phyloP scores from a whole-genome alignment of 805 yeast species.

The Candida jianshihensis region DNA sequence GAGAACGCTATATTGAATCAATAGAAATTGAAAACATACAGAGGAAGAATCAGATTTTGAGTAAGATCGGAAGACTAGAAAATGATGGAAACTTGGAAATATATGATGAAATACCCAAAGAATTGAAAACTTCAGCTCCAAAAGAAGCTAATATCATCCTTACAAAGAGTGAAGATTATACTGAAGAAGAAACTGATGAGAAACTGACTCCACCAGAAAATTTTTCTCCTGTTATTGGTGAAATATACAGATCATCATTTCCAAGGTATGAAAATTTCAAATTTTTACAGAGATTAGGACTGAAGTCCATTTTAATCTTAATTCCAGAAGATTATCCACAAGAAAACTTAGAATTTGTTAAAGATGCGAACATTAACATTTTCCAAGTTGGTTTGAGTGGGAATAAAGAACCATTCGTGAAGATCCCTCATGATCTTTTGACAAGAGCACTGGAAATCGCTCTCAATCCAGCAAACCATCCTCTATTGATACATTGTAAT shows the following conservation, averaged over 20 bases:
- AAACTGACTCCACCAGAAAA: conserved; percentile 70
- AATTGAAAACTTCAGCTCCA: too few relatives aligned
- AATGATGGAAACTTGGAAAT: neutral
- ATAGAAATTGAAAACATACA: neutral
- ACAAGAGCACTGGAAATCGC: conserved; percentile 78
- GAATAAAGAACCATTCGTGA: conserved; percentile 90
- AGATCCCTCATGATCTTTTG: conserved; percentile 58
- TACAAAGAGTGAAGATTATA: conserved; percentile 20
- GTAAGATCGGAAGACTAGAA: too few relatives aligned
- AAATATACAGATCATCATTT: conserved; percentile 81
- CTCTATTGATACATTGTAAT: conserved; percentile 89
- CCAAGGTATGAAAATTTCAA: conserved; percentile 80
- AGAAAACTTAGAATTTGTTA: conserved; percentile 61
- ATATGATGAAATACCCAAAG: too few relatives aligned
- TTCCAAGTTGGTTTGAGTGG: conserved; percentile 93
- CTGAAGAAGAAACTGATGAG: conserved; percentile 16
- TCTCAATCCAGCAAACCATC: conserved; percentile 81
- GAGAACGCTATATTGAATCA: neutral
- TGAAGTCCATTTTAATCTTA: conserved; percentile 73
- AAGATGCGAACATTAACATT: conserved; percentile 53
- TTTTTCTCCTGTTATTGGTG: conserved; percentile 74
- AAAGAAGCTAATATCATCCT: too few relatives aligned
- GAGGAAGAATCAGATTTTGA: conserved; percentile 1
- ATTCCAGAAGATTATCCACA: conserved; percentile 90
- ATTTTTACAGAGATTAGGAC: conserved; percentile 52